phyloP scores from a whole-genome alignment of 2,329 filamentous ascomycete genomes.

The Periconia sp. region DNA sequence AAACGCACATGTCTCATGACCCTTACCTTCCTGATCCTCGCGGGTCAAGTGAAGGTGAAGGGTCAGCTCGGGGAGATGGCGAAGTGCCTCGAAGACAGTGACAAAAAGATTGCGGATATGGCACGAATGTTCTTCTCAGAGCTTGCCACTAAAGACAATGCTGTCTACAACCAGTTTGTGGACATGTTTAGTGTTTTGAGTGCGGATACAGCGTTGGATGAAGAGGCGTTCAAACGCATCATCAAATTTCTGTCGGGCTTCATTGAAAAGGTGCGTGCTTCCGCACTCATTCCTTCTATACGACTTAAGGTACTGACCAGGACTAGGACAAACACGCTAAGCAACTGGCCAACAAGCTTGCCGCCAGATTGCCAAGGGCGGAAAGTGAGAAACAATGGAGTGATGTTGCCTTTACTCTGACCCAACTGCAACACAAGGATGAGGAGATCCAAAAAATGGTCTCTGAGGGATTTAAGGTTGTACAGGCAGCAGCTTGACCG shows the following conservation, averaged over 20 bases:
- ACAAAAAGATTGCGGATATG: conserved; percentile 91
- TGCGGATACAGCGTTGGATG: conserved; percentile 78
- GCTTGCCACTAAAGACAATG: conserved; percentile 96
- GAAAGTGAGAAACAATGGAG: conserved; percentile 97
- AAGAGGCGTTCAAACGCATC: conserved; percentile 85
- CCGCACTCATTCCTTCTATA: background rate
- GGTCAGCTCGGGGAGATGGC: conserved; percentile 98
- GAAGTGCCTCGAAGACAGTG: conserved; percentile 96
- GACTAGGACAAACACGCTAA: conserved; percentile 94
- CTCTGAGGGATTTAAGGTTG: conserved; percentile 71
- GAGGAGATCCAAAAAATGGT: conserved; percentile 84
- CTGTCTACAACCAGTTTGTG: conserved; percentile 98
- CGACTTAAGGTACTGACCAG: conserved; percentile 17
- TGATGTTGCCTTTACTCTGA: conserved; percentile 91
- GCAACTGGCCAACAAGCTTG: conserved; percentile 90
- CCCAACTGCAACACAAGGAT: conserved; percentile 89
- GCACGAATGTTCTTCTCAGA: conserved; percentile 99
- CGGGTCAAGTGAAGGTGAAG: conserved; percentile 99
- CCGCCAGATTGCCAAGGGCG: conserved; percentile 81
- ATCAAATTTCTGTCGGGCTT: conserved; percentile 94
- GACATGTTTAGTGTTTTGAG: conserved; percentile 97
- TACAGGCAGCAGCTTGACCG: conserved; percentile 49
- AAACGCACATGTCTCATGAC: conserved; percentile 99
- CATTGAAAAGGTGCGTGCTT: conserved; percentile 82
- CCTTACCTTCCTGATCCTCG: conserved; percentile 93